Percentiles rank a stretch among this genome's conserved stretches.
Evolutionary conservation across 495 filamentous ascomycete species (phyloP).

Genomic region (Pyrenopolyporus hunteri): DNA sequence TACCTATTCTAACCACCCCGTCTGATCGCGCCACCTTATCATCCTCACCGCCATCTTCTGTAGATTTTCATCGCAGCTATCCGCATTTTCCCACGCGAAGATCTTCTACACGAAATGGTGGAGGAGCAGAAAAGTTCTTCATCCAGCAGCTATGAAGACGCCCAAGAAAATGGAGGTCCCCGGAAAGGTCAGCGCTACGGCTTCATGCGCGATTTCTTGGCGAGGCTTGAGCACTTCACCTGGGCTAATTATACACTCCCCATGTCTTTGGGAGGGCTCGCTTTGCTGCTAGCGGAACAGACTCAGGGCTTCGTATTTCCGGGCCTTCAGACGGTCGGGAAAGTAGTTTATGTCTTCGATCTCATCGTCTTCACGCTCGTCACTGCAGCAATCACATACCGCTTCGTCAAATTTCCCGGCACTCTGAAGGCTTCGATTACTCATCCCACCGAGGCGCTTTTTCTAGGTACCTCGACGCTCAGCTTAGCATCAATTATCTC

Average conservation of each 20-base stretch:
- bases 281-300: conserved; percentile 62
- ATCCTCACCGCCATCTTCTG: not conserved
- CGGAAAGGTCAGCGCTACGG: conserved; percentile 10
- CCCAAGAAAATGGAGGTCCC: conserved; percentile 7
- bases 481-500: conserved; percentile 66
- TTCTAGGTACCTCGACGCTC: conserved; percentile 71
- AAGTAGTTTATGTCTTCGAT: conserved; percentile 66
- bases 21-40: conserved; percentile 1
- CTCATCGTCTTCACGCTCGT: conserved; percentile 63
- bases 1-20: not conserved
- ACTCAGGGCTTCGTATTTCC: conserved; percentile 60
- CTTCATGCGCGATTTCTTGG: conserved; percentile 38
- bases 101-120: conserved; percentile 13
- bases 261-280: conserved; percentile 71
- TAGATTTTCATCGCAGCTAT: not conserved
- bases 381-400: conserved; percentile 56
- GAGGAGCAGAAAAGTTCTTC: conserved; percentile 27
- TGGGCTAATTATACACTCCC: conserved; percentile 72
- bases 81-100: not conserved
- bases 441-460: conserved; percentile 68
- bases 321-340: conserved; percentile 64
- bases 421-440: conserved; percentile 61
- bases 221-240: conserved; percentile 69
- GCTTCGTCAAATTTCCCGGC: conserved; percentile 61
- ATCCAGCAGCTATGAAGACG: conserved; percentile 27